Base-by-base conservation (phyloP, 352 stramenopile genomes). In the Phytophthora fragariae region DNA sequence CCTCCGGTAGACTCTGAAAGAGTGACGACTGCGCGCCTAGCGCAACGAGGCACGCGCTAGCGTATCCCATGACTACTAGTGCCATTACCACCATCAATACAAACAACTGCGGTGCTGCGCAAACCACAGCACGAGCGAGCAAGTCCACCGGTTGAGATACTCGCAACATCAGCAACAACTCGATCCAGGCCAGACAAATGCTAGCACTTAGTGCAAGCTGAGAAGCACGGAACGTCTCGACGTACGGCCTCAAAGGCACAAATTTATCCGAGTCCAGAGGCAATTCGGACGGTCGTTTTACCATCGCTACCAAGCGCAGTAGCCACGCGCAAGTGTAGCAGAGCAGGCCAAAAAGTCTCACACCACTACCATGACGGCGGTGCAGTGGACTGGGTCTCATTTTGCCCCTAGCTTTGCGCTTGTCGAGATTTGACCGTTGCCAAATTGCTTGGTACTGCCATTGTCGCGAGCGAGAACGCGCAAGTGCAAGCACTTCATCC, bases 271-370 rank as follows among this genome's bases (percentile, higher is more conserved):
- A 69, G 12, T 70, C 68, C n/a, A 90, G 52, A 5, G 76, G 77
- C 8, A 88, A 64, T 10, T 58, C 41, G 0, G 35, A 53, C 12
- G 83, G 83, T n/a, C 84, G 71, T 39, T 82, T 79, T 5, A 88
- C 57, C 33, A 80, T 55, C 47, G 79, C 73, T 29, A 82, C 61
- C 27, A 85, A 57, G 2, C 81, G 73, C 27, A 87, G n/a, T 5
- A 87, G 49, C 83, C 83, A 90, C 61, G 80, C 76, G 46, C 75
- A 50, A 15, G 78, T 61, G 62, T 86, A 90, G 33, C 81, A 57
- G 0, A 77, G 37, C 31, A 87, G 61, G 5, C 76, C 83, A 29
- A 82, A 47, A 29, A 83, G 37, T 11, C 78, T 70, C 12, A 76
- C 63, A 11, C 58, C 35, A 11, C 79, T 71, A 24, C 80, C 81